phyloP scores from a whole-genome alignment of 306 rosid species.

The Dryas octopetala region DNA sequence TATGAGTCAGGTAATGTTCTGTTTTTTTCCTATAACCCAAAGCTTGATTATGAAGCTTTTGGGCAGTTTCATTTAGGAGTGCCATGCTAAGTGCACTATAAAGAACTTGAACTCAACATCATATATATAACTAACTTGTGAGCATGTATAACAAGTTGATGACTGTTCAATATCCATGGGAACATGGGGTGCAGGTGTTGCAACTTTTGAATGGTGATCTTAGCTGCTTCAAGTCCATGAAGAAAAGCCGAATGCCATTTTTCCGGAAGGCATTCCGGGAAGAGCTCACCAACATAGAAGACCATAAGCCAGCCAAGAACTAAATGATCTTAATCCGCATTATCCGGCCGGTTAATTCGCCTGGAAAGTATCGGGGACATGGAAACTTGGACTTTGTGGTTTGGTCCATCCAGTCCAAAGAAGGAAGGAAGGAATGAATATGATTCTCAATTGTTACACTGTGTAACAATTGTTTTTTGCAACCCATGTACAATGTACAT shows the following conservation, averaged over 20 bases:
- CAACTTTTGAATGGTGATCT: constrained; percentile 76
- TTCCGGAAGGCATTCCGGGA: constrained; percentile 58
- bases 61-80: no score
- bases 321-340: constrained; percentile 19
- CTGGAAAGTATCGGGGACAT: not conserved
- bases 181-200: constrained; percentile 53
- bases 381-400: not conserved
- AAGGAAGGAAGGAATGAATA: not conserved
- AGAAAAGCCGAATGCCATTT: constrained; percentile 54
- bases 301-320: constrained; percentile 12
- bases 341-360: not conserved
- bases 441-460: not conserved
- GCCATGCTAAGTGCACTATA: no score
- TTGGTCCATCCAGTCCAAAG: not conserved
- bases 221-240: constrained; percentile 63
- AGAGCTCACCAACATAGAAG: constrained; percentile 51
- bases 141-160: no score
- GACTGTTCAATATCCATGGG: no score
- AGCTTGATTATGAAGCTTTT: not conserved
- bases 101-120: no score
- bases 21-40: constrained; percentile 11
- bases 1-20: constrained; percentile 62
- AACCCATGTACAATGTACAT: not conserved
- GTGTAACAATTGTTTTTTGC: not conserved
- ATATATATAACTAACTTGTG: no score